Conservation (phyloP, 1,139 yeast species). For the Yarrowia galli region DNA sequence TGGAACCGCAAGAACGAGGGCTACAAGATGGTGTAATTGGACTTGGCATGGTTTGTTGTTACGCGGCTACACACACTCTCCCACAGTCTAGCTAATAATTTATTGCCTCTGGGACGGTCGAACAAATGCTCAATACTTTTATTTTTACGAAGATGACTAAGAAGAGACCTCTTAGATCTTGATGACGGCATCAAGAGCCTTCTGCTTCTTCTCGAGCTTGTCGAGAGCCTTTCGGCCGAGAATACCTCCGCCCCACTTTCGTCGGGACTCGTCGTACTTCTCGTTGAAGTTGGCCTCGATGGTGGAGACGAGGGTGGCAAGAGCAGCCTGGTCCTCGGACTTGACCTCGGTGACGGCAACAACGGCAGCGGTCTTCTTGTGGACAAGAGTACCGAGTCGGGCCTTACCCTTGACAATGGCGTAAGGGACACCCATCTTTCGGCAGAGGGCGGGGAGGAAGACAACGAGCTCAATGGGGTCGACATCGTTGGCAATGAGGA, state of each 20-base stretch:
- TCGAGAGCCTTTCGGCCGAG: constrained; percentile 92
- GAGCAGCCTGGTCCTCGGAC: constrained; percentile 92
- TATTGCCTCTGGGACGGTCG: constrained; percentile 3
- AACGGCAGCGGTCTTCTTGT: constrained; percentile 95
- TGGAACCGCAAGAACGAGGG: too few species aligned
- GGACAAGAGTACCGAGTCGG: constrained; percentile 95
- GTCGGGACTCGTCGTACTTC: constrained; percentile 93
- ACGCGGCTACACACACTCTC: too few species aligned
- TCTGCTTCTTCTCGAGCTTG: constrained; percentile 66
- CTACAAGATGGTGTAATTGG: too few species aligned
- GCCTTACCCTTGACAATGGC: constrained; percentile 99
- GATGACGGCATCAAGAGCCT: constrained; percentile 57
- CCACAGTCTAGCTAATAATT: constrained; percentile 5
- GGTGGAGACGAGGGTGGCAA: constrained; percentile 90
- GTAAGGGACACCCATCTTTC: constrained; percentile 99
- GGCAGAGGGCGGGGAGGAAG: constrained; percentile 97
- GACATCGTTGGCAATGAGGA: constrained; percentile 96
- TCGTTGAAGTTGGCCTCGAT: constrained; percentile 90
- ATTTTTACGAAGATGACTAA: constrained; percentile 29
- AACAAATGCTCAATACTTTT: constrained; percentile 38
- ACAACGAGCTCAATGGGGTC: constrained; percentile 98
- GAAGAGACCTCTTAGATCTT: constrained; percentile 49
- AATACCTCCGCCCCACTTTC: constrained; percentile 99
- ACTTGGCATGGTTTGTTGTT: too few species aligned
- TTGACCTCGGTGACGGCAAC: constrained; percentile 96